Evolutionary conservation across 2,329 filamentous ascomycete species (phyloP).

Genomic region (Thelonectria olida): DNA sequence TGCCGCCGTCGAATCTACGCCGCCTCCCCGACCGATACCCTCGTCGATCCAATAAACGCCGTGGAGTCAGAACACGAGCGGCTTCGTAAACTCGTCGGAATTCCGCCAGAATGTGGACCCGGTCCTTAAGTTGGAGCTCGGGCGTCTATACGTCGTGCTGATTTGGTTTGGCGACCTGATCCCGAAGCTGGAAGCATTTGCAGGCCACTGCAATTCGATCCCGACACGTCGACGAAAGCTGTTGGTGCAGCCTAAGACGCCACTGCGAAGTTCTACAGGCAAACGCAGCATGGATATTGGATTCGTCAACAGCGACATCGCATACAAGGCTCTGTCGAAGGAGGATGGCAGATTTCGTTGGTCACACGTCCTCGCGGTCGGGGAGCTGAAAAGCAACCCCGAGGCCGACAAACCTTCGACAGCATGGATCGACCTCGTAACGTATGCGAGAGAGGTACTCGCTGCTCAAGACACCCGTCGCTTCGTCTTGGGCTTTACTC

Average conservation of each 20-base stretch:
- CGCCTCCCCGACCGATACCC: constrained; percentile 34
- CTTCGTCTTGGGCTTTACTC: constrained; percentile 58
- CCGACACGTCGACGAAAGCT: constrained; percentile 32
- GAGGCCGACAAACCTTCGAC: constrained; percentile 47
- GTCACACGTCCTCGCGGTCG: constrained; percentile 54
- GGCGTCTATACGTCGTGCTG: constrained; percentile 46
- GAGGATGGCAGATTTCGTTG: constrained; percentile 45
- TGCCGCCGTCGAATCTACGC: constrained; percentile 18
- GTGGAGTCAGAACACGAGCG: constrained; percentile 40
- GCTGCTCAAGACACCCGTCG: constrained; percentile 50
- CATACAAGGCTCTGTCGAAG: constrained; percentile 32
- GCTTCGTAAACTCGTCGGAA: constrained; percentile 46
- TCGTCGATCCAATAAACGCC: constrained; percentile 42
- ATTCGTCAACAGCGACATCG: too few species aligned
- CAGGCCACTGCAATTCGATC: constrained; percentile 33
- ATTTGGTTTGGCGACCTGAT: constrained; percentile 38
- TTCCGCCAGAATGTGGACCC: constrained; percentile 42
- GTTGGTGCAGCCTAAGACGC: too few species aligned
- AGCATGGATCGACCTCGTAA: constrained; percentile 52
- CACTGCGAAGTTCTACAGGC: constrained; percentile 35
- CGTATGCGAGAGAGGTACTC: constrained; percentile 56
- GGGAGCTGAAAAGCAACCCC: constrained; percentile 58
- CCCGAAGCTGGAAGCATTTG: constrained; percentile 39
- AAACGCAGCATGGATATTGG: too few species aligned
- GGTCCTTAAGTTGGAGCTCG: constrained; percentile 46